Base-by-base conservation (phyloP, 768 basidiomycete genomes). In the Phanerochaete sordida region DNA sequence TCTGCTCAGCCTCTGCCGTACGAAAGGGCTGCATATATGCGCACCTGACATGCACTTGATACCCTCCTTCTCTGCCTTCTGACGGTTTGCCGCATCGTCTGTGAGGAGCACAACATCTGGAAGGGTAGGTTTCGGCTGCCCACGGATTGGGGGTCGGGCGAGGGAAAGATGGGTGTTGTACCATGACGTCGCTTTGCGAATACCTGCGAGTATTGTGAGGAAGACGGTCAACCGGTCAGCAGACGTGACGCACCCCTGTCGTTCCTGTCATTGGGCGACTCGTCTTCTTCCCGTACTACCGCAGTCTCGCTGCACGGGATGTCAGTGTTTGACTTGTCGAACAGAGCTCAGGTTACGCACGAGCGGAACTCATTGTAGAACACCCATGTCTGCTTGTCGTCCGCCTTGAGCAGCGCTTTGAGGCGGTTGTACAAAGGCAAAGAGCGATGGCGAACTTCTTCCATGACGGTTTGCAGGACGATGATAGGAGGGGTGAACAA, bases 391-490 rank as follows among this genome's bases (percentile, higher is more conserved):
- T 75, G 78, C 69, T 93, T 94, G 62, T 93, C 93, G 59, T 98
- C 96, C 64, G 86, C 84, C 62, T 85, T 90, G 30, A 89, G 80
- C 49, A 98, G 79, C 1, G 88, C 84, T 66, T 92, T 95, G 63
- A 99, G 80, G 31, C 95, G 88, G 71, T 95, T 98, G 75, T 93
- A 94, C 16, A 98, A 76, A 3, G 96, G 96, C 26, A 98, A 75
- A 0, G 91, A 94, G 21, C 97, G 83, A 71, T 98, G 97, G 59
- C 96, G 83, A 60, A 98, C 94, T 84, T 99, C 97, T 64, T 97
- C 92, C 55, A 98, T 78, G 1, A 98, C 95, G 0, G 96, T 99
- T 74, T 98, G 96, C 1, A 97, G 83, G 24, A 99, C 77, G 57
- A 99, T 87, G 56, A 98, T 85, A 0, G 95, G 93, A 0, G 88